Base-by-base conservation (phyloP, 2,329 filamentous ascomycete genomes). In the Macrophomina tecta region DNA sequence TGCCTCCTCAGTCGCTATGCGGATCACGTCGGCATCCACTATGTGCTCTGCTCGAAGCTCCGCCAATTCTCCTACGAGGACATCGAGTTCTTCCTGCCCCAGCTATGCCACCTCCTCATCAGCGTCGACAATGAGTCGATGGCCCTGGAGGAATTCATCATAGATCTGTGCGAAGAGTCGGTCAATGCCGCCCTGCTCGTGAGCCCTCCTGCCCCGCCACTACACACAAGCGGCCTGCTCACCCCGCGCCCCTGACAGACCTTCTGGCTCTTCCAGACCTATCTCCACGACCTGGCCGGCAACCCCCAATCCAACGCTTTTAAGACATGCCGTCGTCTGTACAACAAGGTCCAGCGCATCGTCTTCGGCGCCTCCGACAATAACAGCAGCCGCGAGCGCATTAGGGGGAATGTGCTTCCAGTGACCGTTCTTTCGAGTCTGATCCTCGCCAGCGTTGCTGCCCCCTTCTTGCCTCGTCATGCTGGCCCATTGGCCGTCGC, bases 121-220 rank as follows among this genome's bases (percentile, higher is more conserved):
- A 94, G 91, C 80, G 87, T 94, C 78, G 89, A 94, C 83, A 95
- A 94, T 80, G 92, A 95, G 83, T 94, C 91, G 72, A 94, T 95
- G 91, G 92, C 92, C 58, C 80, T 95, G 79, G 92, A 95, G 81
- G 92, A 95, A 81, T 95, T 94, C 77, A 86, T 95, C 73, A 82
- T 94, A 74, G 92, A 95, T 78, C 81, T 95, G 68, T 95, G 92
- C 80, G 91, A 95, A 79, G 91, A 94, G 80, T 94, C 91, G 18
- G 92, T 94, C 71, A 94, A 92, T 73, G 91, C 91, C 69, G 91
- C 92, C 68, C 83, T 95, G 71, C 83, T 95, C 82, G 92, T 94
- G 83, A 72, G 65, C 46, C 16, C 36, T 45, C 45, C 32, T 40
- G 32, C 16, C 28, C 4, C 30, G 30, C 34, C 42, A 14, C 16